Evolutionary conservation across 768 basidiomycete species (phyloP).

Genomic region (Psilocybe subaeruginosa): DNA sequence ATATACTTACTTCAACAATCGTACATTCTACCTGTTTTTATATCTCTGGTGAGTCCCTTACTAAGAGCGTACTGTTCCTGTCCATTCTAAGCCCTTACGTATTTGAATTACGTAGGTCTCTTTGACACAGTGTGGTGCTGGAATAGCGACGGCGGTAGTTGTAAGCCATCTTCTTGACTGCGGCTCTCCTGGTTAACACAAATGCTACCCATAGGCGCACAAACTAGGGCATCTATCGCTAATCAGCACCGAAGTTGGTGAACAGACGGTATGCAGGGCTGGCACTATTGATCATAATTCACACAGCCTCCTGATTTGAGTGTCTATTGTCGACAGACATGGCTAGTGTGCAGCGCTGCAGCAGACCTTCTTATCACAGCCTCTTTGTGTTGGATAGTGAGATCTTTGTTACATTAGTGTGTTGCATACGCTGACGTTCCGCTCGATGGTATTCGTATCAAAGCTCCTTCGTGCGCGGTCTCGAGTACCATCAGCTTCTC

Average conservation of each 20-base stretch:
- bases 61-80: neutral
- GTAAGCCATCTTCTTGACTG: neutral
- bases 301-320: neutral
- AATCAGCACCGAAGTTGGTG: constrained; percentile 10
- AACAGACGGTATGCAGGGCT: constrained; percentile 5
- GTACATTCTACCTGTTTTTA: neutral
- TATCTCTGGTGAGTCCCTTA: neutral
- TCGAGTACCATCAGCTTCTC: neutral
- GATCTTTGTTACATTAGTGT: neutral
- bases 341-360: constrained; percentile 5
- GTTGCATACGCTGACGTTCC: no score
- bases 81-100: neutral
- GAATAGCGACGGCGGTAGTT: constrained; percentile 5
- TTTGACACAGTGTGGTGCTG: constrained; percentile 6
- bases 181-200: no score
- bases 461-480: constrained; percentile 4
- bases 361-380: constrained; percentile 10
- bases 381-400: constrained; percentile 6
- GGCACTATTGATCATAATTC: neutral
- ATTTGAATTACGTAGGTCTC: neutral
- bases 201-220: neutral
- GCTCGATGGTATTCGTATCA: neutral
- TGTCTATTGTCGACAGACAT: neutral
- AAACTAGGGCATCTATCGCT: constrained; percentile 2
- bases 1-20: constrained; percentile 6